Conservation (phyloP, 1,284 basidiomycete species). For the Amanita bisporigera region DNA sequence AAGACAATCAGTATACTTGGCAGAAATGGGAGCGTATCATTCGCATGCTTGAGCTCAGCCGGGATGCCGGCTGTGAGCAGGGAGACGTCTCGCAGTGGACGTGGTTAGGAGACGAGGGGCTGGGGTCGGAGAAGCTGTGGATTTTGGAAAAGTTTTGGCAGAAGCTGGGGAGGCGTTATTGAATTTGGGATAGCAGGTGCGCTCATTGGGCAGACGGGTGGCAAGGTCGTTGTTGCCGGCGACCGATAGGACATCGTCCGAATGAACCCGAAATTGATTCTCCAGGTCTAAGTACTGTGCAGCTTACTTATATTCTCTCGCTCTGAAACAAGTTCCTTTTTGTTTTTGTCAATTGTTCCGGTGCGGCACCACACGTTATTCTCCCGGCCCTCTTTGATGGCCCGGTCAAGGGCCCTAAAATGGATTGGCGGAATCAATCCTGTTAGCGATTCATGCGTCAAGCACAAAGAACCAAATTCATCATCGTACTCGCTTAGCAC, state of each 20-base stretch:
- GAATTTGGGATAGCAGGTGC: background rate
- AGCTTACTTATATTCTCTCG: background rate
- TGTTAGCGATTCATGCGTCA: too few relatives aligned
- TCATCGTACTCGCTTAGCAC: too few relatives aligned
- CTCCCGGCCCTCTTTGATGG: too few relatives aligned
- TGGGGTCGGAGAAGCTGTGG: conserved; percentile 46
- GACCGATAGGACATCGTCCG: too few relatives aligned
- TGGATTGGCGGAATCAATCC: too few relatives aligned
- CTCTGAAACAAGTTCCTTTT: background rate
- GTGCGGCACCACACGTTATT: too few relatives aligned
- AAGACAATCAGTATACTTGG: conserved; percentile 40
- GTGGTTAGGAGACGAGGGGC: conserved; percentile 48
- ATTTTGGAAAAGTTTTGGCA: conserved; percentile 43
- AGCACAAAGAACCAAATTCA: too few relatives aligned
- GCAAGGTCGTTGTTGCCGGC: too few relatives aligned
- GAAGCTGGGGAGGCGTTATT: conserved; percentile 28
- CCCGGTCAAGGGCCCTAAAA: too few relatives aligned
- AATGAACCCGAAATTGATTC: too few relatives aligned
- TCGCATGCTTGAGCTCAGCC: conserved; percentile 24
- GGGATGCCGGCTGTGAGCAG: conserved; percentile 12
- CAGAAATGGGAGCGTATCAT: conserved; percentile 44
- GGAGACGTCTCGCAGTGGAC: conserved; percentile 31
- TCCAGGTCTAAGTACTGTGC: too few relatives aligned
- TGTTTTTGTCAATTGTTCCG: background rate
- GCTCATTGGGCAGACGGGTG: too few relatives aligned